These are phyloP conservation scores for Chlorociboria aeruginascens DNA, from an alignment of 495 filamentous ascomycete species.

Conservation along the genomic window DNA sequence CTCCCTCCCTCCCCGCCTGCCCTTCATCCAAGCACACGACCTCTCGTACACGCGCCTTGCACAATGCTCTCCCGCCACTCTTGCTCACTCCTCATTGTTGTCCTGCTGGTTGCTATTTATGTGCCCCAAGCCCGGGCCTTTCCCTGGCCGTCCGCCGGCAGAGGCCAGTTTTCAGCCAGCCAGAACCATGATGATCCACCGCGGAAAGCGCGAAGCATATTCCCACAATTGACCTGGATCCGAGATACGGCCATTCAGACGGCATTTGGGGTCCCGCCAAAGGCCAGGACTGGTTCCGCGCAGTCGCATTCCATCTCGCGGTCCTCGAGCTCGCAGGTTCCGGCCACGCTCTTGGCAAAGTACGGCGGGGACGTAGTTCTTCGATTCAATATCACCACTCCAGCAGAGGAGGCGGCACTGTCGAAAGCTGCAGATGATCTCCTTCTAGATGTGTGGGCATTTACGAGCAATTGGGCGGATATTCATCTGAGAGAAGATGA, in stretches of 20 bases:
- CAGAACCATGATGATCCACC: neutral
- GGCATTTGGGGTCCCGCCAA: conserved; percentile 44
- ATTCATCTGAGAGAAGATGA: conserved; percentile 68
- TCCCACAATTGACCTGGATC: conserved; percentile 38
- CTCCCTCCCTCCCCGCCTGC: neutral
- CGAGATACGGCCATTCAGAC: conserved; percentile 53
- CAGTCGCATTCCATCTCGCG: conserved; percentile 11
- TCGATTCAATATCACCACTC: conserved; percentile 66
- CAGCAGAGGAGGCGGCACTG: conserved; percentile 60
- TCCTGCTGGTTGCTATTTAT: conserved; percentile 3
- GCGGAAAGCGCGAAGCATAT: conserved; percentile 14
- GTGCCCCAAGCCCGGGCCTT: conserved; percentile 13
- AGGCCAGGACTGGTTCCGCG: conserved; percentile 8
- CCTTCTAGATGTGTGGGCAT: conserved; percentile 84
- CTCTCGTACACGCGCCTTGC: neutral
- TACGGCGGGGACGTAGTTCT: conserved; percentile 80
- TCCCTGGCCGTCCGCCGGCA: conserved; percentile 10
- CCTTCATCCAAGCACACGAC: too few species aligned
- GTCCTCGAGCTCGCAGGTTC: conserved; percentile 20
- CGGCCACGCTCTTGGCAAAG: conserved; percentile 42
- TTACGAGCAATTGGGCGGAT: conserved; percentile 74
- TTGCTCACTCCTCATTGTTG: conserved; percentile 5
- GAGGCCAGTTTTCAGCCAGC: conserved; percentile 2
- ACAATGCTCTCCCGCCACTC: conserved; percentile 7
- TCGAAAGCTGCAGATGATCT: conserved; percentile 62